Evolutionary conservation across 2,329 filamentous ascomycete species (phyloP), one percentile per base, ranked within the genome.

Genomic region (Hypoxylon sp.): DNA sequence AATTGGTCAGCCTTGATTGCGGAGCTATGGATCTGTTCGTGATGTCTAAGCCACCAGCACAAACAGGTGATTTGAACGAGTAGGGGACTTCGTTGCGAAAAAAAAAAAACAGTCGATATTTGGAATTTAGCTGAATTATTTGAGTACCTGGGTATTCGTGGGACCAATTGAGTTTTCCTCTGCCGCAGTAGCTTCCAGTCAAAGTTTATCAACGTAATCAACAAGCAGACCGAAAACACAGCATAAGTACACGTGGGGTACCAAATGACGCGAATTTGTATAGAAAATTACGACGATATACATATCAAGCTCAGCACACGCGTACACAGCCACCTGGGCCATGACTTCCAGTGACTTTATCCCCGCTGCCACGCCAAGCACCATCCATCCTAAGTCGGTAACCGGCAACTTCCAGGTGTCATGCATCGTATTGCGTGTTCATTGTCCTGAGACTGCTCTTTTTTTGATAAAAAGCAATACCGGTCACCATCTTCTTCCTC

Each of bases 401-500:
- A 56, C 45, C 67, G 67, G 67, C 67, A 67, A 59, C 64, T 65
- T 67, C 58, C 58, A 60, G 59, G 61, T 62, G 63, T 53, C 60
- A 67, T 67, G 64, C 64, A 67, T 59, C 51, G 46, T 51, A 63
- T 69, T 69, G 67, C 64, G 64, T 69, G 64, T 67, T 63, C 58
- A 56, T 37, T 62, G 54, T 55, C 50, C 47, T 51, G 25, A 54
- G 48, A 21, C 9, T 37, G 29, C 23, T 34, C 29, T 48, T 39
- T 50, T 27, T 60, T 56, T 50, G 54, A 65, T 61, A 61, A 63
- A 63, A 62, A 63, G 55, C 54, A 46, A 58, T 63, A 29, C 47
- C 32, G 21, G 19, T 48, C 53, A 53, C 55, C 21, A 16, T 29
- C 53, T 46, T 46, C 47, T 61, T 43, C 16, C 27, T 61, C 32